Percentiles rank a stretch among this genome's conserved stretches.
phyloP scores from a whole-genome alignment of 2,329 filamentous ascomycete genomes.

The Nigrospora sphaerica region DNA sequence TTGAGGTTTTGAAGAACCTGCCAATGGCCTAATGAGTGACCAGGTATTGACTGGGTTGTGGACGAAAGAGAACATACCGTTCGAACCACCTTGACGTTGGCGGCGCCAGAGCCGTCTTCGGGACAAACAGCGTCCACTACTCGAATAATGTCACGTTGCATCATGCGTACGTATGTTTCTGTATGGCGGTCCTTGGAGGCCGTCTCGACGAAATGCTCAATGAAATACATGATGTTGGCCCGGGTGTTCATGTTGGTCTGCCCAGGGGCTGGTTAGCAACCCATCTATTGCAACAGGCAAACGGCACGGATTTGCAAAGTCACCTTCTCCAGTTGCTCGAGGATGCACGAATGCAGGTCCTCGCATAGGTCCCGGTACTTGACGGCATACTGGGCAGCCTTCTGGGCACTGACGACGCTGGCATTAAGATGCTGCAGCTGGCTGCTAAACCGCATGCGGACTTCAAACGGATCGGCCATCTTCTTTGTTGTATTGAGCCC shows the following conservation, averaged over 20 bases:
- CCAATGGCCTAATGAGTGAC: constrained; percentile 1
- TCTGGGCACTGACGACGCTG: constrained; percentile 79
- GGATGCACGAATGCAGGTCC: constrained; percentile 92
- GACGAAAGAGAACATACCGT: constrained; percentile 47
- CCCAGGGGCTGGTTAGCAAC: too few species aligned
- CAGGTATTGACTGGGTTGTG: background rate
- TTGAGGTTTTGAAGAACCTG: constrained; percentile 65
- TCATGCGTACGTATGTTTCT: constrained; percentile 82
- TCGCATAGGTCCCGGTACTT: constrained; percentile 94
- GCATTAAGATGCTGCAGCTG: constrained; percentile 89
- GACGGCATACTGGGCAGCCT: constrained; percentile 89
- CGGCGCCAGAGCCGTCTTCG: constrained; percentile 76
- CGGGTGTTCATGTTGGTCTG: constrained; percentile 93
- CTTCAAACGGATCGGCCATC: constrained; percentile 86
- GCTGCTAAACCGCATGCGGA: constrained; percentile 91
- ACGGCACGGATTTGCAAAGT: constrained; percentile 11
- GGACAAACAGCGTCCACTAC: constrained; percentile 91
- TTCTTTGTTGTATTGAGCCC: constrained; percentile 9
- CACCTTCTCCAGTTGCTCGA: constrained; percentile 88
- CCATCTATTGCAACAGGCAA: too few species aligned
- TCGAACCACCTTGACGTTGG: constrained; percentile 88
- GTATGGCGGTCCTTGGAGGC: constrained; percentile 65
- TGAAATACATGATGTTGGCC: constrained; percentile 99
- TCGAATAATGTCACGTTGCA: constrained; percentile 84
- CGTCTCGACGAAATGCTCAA: constrained; percentile 88